Conservation (phyloP, 805 yeast genomes). For the Saccharomyces mikatae region DNA sequence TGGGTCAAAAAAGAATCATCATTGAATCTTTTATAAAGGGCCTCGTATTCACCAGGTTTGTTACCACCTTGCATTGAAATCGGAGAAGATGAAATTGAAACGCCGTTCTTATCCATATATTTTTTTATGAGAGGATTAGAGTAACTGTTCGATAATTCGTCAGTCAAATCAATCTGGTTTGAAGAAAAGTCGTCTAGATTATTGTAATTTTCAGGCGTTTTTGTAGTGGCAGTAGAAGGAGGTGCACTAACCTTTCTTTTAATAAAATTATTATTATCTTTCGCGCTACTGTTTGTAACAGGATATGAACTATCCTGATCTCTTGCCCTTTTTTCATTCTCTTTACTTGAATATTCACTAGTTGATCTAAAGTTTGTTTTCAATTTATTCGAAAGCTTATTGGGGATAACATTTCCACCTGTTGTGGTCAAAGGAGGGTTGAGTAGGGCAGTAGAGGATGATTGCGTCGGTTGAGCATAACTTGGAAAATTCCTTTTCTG, state of each 20-base stretch:
- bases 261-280: conserved; percentile 2
- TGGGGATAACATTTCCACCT: not conserved
- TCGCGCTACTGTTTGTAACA: not conserved
- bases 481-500: conserved; percentile 20
- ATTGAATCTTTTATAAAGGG: not conserved
- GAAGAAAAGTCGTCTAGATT: not conserved
- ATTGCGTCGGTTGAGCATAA: conserved; percentile 27
- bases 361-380: conserved; percentile 14
- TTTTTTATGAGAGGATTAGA: conserved; percentile 23
- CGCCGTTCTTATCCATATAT: conserved; percentile 13
- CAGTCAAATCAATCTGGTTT: conserved; percentile 25
- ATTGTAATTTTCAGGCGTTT: not conserved
- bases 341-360: conserved; percentile 18
- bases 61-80: not conserved
- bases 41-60: not conserved
- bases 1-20: not conserved
- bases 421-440: not conserved
- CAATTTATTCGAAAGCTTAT: not conserved
- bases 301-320: not conserved
- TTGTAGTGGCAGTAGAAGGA: conserved; percentile 4
- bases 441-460: conserved; percentile 8
- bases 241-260: conserved; percentile 24
- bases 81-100: conserved; percentile 4
- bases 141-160: conserved; percentile 18
- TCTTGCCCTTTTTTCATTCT: conserved; percentile 3